Percentiles rank a stretch among this genome's conserved stretches.
These are phyloP conservation scores for Arabidopsis suecica DNA, from an alignment of 345 rosid species.

Conservation along the genomic window DNA sequence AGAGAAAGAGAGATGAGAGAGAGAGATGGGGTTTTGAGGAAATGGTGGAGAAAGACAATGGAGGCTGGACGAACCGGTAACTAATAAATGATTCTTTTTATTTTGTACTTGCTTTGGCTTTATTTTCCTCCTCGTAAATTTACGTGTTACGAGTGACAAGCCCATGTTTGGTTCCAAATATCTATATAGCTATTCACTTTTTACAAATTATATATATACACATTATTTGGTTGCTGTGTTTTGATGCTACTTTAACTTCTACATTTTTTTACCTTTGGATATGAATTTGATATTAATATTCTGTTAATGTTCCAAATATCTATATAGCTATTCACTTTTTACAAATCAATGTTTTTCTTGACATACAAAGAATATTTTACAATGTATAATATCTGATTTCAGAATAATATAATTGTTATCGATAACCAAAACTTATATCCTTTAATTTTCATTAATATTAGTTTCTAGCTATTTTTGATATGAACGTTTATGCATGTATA, in stretches of 20 bases:
- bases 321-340: no score
- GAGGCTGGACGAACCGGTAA: slow-evolving; percentile 46
- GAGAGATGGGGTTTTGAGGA: slow-evolving; percentile 38
- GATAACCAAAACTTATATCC: background rate
- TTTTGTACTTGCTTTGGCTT: slow-evolving; percentile 33
- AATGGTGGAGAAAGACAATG: slow-evolving; percentile 52
- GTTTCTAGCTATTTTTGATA: background rate
- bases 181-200: background rate
- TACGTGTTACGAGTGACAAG: slow-evolving; percentile 27
- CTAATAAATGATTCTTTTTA: slow-evolving; percentile 38
- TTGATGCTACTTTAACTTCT: slow-evolving; percentile 16
- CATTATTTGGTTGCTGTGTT: background rate
- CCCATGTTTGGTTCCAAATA: slow-evolving; percentile 33
- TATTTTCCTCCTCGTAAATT: slow-evolving; percentile 31
- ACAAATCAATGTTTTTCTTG: no score
- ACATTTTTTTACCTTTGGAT: slow-evolving; percentile 13
- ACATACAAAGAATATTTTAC: background rate
- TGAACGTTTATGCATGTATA: background rate
- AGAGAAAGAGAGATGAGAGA: slow-evolving; percentile 33
- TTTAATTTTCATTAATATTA: background rate
- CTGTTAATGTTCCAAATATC: no score
- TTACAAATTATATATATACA: background rate
- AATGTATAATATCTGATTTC: background rate
- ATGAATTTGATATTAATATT: background rate
- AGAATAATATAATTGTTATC: background rate